phyloP scores from a whole-genome alignment of 192 early-diverging fungal genomes.

The Dissophora ornata region DNA sequence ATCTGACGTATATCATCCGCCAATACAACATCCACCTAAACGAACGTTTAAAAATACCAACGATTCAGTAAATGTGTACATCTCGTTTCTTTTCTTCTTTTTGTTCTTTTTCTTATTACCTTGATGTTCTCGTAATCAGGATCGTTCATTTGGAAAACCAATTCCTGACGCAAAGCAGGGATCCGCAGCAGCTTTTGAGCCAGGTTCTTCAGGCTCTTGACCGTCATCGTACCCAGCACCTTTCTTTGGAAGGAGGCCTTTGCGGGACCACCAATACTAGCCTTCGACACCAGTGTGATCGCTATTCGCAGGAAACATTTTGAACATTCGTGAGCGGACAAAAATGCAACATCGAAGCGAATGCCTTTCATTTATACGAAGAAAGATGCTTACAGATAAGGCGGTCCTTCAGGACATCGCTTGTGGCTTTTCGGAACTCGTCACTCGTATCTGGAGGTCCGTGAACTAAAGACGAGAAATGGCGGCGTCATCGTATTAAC shows the following conservation, averaged over 20 bases:
- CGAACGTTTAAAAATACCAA: no score
- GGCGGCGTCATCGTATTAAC: no score
- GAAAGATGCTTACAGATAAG: constrained; percentile 45
- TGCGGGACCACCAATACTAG: constrained; percentile 5
- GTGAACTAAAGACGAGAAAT: constrained; percentile 28
- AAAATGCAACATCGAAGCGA: no score
- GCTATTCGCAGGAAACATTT: no score
- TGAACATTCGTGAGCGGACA: no score
- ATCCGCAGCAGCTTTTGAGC: constrained; percentile 62
- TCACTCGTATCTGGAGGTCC: constrained; percentile 52
- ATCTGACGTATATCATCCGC: constrained; percentile 62
- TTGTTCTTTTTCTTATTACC: no score
- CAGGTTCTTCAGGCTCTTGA: constrained; percentile 61
- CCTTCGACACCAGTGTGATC: constrained; percentile 39
- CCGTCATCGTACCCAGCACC: constrained; percentile 60
- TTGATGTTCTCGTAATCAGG: constrained; percentile 33
- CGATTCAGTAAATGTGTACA: no score
- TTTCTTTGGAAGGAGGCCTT: constrained; percentile 38
- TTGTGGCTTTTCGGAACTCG: constrained; percentile 41
- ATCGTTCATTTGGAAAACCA: constrained; percentile 47
- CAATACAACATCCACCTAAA: constrained; percentile 38
- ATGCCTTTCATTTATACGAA: no score
- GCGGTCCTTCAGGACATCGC: constrained; percentile 57
- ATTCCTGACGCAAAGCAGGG: constrained; percentile 50
- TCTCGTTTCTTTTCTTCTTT: no score